Base-by-base conservation (phyloP, 1,284 basidiomycete species). In the Ustilago vetiveriae region DNA sequence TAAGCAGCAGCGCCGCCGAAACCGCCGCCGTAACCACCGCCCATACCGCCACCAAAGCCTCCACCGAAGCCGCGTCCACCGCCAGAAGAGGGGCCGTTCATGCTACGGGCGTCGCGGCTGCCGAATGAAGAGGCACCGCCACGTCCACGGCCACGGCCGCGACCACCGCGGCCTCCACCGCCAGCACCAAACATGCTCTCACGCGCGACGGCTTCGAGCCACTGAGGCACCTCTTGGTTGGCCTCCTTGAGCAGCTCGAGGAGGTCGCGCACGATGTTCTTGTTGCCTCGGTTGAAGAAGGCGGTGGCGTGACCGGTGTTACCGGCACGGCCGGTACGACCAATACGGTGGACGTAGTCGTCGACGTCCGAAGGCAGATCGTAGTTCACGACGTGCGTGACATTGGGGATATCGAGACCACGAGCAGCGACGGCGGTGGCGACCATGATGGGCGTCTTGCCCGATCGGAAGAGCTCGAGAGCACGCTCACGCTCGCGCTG, bases 331-430 rank as follows among this genome's bases (percentile, higher is more conserved):
- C 96, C 95, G 19, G 96, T 98, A 87, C 95, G 93, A 86, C 95
- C 95, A 81, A 82, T 82, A 16, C 80, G 77, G 72, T 82, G 80
- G 21, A 82, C 80, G 51, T 82, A 82, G 65, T 82, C 96, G 82
- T 98, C 95, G 66, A 99, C 95, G 84, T 99, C 95, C 65, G 90
- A 91, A 17, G 95, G 95, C n/a, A 99, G 86, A 83, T 98, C 96
- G 84, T 97, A 98, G 84, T 95, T 95, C 85, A 98, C 87, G 79
- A 99, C 95, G 83, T 98, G 96, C 26, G 92, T 97, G 79, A 99
- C 95, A 84, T 99, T 96, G 75, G 96, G 96, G 76, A 99, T 98
- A 85, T 99, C 95, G 78, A 99, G 89, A 83, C 95, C 95, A 87
- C 96, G 93, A 59, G 96, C 95, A 47, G 95, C 95, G 60, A 99